Percentiles rank a stretch among this genome's conserved stretches.
Evolutionary conservation across 176 grass and related monocot genomes (phyloP).

Genomic region (Echinochloa phyllopogon): DNA sequence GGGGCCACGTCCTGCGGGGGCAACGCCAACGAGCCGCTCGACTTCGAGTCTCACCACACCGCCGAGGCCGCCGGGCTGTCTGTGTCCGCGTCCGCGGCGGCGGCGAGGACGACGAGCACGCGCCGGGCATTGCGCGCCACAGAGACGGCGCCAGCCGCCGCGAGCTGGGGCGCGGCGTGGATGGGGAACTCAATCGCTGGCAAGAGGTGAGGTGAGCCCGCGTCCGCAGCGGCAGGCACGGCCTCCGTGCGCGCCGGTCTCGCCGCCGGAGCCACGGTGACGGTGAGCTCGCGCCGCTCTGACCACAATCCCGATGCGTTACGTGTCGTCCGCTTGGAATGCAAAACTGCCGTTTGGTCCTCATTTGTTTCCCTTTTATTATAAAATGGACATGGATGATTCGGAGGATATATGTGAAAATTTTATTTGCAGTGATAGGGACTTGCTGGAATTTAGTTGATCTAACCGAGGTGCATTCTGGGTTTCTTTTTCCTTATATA

Average conservation of each 20-base stretch:
- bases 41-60: constrained; percentile 73
- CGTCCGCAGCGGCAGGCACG: constrained; percentile 36
- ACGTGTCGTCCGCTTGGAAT: neutral
- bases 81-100: constrained; percentile 8
- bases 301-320: neutral
- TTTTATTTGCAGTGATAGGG: neutral
- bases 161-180: neutral
- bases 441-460: constrained; percentile 19
- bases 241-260: constrained; percentile 37
- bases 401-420: neutral
- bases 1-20: constrained; percentile 38
- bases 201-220: constrained; percentile 16
- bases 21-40: constrained; percentile 43
- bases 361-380: neutral
- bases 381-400: neutral
- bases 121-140: constrained; percentile 32
- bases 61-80: constrained; percentile 57
- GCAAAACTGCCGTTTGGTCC: neutral
- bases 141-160: too few relatives aligned
- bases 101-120: neutral
- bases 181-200: neutral
- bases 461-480: neutral
- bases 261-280: constrained; percentile 44
- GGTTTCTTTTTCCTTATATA: neutral
- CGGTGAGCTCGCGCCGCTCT: constrained; percentile 39